Evolutionary conservation across 495 filamentous ascomycete genomes (phyloP), one percentile per base, ranked within the genome.

Genomic region (Penicillium steckii): DNA sequence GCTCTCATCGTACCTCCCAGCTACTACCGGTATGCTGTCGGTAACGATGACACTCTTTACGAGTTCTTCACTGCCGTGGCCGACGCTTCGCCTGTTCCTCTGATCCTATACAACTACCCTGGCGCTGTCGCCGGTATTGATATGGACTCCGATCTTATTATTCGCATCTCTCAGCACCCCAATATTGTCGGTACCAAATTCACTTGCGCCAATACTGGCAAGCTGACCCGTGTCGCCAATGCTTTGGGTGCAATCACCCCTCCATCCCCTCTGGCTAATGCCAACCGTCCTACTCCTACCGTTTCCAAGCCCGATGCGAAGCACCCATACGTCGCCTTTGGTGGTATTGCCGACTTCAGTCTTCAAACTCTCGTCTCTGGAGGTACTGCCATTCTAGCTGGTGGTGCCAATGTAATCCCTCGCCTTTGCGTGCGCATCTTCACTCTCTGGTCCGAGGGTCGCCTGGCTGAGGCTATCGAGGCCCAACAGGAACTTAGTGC

Each of bases 81-180:
- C 21, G 87, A 92, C 63, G 76, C 59, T 9, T 86, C 83, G 19
- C 89, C 90, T 6, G 66, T 95, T 13, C 88, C 89, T 3, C 72
- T 95, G n/a, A 81, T 93, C 48, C 75, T 95, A 10, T 94, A 95
- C 76, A 95, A 95, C 76, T 95, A 95, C 72, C 90, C 90, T 1
- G 90, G 90, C 29, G 90, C 90, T 29, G 90, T 95, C 4, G 83
- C 88, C n/a, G 90, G 90, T 23, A 89, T 95, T 60, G 90, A 95
- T 65, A 89, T 95, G 87, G 90, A 93, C 77, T 89, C 85, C 27
- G 90, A 95, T 64, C 80, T 94, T 44, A 81, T 95, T 56, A 90
- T 94, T 67, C 82, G 78, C 62, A 82, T 95, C 35, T 89, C 87
- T 18, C 71, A 85, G 55, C 89, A 95, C 65, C 85, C 86, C 43